Conservation (phyloP, 2,329 filamentous ascomycete species). For the Talaromyces sp. region DNA sequence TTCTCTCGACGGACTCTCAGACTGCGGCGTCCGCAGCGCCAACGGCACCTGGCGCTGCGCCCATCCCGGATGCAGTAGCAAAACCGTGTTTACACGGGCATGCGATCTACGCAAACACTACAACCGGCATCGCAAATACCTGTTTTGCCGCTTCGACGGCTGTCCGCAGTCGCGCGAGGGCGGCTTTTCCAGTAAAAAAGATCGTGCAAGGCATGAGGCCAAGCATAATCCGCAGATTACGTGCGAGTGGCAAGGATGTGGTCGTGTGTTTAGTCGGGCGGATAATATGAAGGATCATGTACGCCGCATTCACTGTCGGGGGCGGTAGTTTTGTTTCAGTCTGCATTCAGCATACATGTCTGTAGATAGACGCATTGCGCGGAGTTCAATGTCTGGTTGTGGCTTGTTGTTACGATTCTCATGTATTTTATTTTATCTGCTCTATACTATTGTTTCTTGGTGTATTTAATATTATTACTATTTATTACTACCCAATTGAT, state of each 20-base stretch:
- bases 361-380: not conserved
- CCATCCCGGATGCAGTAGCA: slow-evolving; percentile 54
- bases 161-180: slow-evolving; percentile 52
- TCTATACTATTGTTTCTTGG: not conserved
- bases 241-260: slow-evolving; percentile 54
- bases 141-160: slow-evolving; percentile 54
- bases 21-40: slow-evolving; percentile 25
- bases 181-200: slow-evolving; percentile 59
- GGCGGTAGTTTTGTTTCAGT: not conserved
- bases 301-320: slow-evolving; percentile 31
- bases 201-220: slow-evolving; percentile 55
- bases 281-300: slow-evolving; percentile 56
- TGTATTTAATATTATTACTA: not conserved
- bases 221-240: slow-evolving; percentile 57
- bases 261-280: slow-evolving; percentile 53
- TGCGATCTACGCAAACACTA: slow-evolving; percentile 60
- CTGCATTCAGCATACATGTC: not conserved
- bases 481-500: not conserved
- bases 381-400: not conserved
- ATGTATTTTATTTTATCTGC: not conserved
- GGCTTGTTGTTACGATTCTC: not conserved
- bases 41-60: slow-evolving; percentile 51
- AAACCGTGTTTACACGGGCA: slow-evolving; percentile 51
- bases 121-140: slow-evolving; percentile 56
- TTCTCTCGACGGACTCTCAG: slow-evolving; percentile 14